Conservation (phyloP, 805 yeast genomes). For the Citeromyces matritensis region DNA sequence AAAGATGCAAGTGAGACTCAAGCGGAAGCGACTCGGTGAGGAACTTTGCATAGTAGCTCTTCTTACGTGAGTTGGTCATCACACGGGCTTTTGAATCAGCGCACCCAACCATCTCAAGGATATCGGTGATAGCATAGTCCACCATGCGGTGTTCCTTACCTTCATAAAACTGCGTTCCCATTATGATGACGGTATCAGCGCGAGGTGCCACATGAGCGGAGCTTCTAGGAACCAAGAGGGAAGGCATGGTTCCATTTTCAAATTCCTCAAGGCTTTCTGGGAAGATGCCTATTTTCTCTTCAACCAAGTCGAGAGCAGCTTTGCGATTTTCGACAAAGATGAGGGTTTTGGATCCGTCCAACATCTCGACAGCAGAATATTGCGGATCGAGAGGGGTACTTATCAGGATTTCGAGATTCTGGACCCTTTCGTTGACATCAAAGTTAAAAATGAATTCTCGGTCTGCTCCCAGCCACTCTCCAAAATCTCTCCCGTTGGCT, state of each 20-base stretch:
- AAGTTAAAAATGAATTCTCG: slow-evolving; percentile 55
- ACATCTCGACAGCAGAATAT: slow-evolving; percentile 12
- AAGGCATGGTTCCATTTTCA: slow-evolving; percentile 29
- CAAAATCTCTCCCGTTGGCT: slow-evolving; percentile 64
- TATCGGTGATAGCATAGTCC: slow-evolving; percentile 50
- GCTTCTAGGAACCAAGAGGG: slow-evolving; percentile 50
- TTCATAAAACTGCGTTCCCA: slow-evolving; percentile 61
- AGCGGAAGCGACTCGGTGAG: slow-evolving; percentile 64
- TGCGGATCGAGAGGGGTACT: slow-evolving; percentile 31
- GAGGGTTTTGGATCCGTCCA: slow-evolving; percentile 19
- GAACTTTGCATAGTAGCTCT: slow-evolving; percentile 57
- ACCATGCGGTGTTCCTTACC: slow-evolving; percentile 58
- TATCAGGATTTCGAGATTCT: slow-evolving; percentile 39
- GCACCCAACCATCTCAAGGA: slow-evolving; percentile 51
- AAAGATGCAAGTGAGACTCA: slow-evolving; percentile 55
- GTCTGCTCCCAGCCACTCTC: slow-evolving; percentile 73
- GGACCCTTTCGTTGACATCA: slow-evolving; percentile 41
- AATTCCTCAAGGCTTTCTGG: slow-evolving; percentile 42
- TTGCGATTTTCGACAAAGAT: slow-evolving; percentile 28
- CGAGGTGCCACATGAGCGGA: slow-evolving; percentile 32
- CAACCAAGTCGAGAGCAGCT: slow-evolving; percentile 22
- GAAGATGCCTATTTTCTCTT: slow-evolving; percentile 49
- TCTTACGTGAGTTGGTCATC: slow-evolving; percentile 37
- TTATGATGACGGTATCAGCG: slow-evolving; percentile 40
- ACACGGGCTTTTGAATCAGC: slow-evolving; percentile 25